Evolutionary conservation across 257 asterid genomes (phyloP).

Genomic region (Solanum raphanifolium): DNA sequence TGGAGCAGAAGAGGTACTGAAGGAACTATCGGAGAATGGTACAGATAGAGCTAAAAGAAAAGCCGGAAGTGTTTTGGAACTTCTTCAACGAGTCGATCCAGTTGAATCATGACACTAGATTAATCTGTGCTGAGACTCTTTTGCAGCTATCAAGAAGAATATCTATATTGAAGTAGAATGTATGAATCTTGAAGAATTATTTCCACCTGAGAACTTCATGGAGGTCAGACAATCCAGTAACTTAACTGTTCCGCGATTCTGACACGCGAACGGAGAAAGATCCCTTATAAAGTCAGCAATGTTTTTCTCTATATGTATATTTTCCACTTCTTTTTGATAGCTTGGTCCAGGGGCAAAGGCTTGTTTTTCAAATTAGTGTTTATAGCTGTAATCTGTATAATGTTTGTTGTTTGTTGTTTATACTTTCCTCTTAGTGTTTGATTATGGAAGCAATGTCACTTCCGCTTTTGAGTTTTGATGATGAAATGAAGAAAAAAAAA

Average conservation of each 20-base stretch:
- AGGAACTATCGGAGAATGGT: constrained; percentile 72
- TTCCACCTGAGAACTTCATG: not conserved
- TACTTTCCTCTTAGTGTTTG: not conserved
- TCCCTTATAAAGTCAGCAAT: not conserved
- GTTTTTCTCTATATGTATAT: not conserved
- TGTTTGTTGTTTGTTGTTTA: not conserved
- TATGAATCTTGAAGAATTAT: not conserved
- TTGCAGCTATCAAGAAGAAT: not conserved
- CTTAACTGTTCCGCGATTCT: not conserved
- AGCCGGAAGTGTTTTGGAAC: constrained; percentile 73
- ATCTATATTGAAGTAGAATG: not conserved
- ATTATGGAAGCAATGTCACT: not conserved
- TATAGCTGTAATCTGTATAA: not conserved
- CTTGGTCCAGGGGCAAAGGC: not conserved
- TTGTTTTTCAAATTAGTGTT: not conserved
- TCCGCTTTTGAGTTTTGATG: not conserved
- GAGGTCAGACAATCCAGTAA: not conserved
- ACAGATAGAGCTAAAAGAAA: constrained; percentile 92
- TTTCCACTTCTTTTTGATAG: not conserved
- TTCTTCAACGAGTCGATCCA: constrained; percentile 47
- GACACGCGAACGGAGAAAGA: not conserved
- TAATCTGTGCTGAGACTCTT: not conserved
- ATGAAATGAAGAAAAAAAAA: not conserved
- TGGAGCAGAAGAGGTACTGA: constrained; percentile 77
- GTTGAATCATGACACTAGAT: constrained; percentile 23